These are phyloP conservation scores for Heterobasidion annosum DNA, from an alignment of 1,284 basidiomycete genomes.

Conservation along the genomic window DNA sequence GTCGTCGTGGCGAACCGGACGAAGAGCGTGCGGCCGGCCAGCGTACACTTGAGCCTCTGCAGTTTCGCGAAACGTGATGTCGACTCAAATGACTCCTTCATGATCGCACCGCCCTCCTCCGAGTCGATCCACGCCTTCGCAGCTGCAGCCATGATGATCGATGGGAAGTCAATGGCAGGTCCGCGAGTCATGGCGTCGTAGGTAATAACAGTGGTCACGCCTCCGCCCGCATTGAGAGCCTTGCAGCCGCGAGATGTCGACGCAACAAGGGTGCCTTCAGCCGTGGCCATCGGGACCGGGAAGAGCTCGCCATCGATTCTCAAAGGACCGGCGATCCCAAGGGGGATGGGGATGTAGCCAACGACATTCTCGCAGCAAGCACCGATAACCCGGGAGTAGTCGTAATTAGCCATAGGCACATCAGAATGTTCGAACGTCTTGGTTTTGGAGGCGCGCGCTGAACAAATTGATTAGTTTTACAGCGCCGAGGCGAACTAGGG, in stretches of 20 bases:
- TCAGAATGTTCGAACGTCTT: constrained; percentile 81
- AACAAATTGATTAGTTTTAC: constrained; percentile 9
- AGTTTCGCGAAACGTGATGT: constrained; percentile 89
- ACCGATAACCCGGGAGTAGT: constrained; percentile 91
- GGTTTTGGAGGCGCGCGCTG: constrained; percentile 81
- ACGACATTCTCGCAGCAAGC: constrained; percentile 99
- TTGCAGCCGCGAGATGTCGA: constrained; percentile 98
- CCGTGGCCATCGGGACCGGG: constrained; percentile 98
- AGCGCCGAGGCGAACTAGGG: background rate
- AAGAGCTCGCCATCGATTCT: constrained; percentile 82
- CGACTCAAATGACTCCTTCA: constrained; percentile 88
- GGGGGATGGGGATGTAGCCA: constrained; percentile 93
- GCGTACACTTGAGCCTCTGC: constrained; percentile 73
- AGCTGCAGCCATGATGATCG: constrained; percentile 68
- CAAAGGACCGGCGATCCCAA: constrained; percentile 95
- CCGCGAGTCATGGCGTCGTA: constrained; percentile 98
- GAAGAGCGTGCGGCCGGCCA: constrained; percentile 89
- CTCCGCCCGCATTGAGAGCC: constrained; percentile 93
- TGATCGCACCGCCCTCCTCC: constrained; percentile 66
- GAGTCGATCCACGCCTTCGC: constrained; percentile 90
- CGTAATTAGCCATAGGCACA: constrained; percentile 82
- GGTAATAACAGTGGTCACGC: constrained; percentile 89
- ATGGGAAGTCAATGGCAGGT: constrained; percentile 94
- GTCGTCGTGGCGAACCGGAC: constrained; percentile 95
- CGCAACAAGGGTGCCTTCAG: constrained; percentile 96